Evolutionary conservation across 257 asterid species (phyloP), one percentile per base, ranked within the genome.

Genomic region (Sherardia arvensis): DNA sequence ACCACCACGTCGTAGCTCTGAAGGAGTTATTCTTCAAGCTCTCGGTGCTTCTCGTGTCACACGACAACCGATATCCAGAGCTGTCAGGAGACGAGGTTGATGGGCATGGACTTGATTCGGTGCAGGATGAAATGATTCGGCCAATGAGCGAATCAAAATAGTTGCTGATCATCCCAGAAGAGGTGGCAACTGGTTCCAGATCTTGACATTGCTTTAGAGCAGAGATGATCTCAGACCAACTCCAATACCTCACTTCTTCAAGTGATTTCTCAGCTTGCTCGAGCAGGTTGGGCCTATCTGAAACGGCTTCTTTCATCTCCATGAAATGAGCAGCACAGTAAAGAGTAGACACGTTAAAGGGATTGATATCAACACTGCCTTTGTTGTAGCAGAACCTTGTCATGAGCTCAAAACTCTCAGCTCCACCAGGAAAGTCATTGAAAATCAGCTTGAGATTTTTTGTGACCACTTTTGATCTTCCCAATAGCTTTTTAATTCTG

Each of bases 361-460:
- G 94, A 67, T 21, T 83, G 36, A 86, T 69, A 61, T 71, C 69
- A 59, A 86, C 59, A 57, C 40, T 74, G 48, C 91, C 87, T 0
- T 65, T 72, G 66, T 68, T 77, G 85, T 88, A 86, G 71, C 98
- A 91, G 71, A 91, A 88, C 64, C 88, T 83, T 45, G 85, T 60
- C 74, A 88, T 71, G 55, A 78, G 83, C 87, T 88, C 96, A 59
- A 91, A 91, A 66, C 77, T 76, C 14, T 80, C 80, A 40, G 95
- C 81, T 75, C 98, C 98, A 33, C 96, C 98, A 0, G 98, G 98
- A 36, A 91, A 88, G 69, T 84, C 91, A 25, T 86, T 78, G 85
- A 84, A 83, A 59, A 91, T 77, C 71, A 88, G 85, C 89, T 88
- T 91, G 22, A 83, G 67, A 67, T 68, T 71, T 1, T 58, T 66